Conservation (phyloP, 164 flowering plant species). For the Umbellularia californica region DNA sequence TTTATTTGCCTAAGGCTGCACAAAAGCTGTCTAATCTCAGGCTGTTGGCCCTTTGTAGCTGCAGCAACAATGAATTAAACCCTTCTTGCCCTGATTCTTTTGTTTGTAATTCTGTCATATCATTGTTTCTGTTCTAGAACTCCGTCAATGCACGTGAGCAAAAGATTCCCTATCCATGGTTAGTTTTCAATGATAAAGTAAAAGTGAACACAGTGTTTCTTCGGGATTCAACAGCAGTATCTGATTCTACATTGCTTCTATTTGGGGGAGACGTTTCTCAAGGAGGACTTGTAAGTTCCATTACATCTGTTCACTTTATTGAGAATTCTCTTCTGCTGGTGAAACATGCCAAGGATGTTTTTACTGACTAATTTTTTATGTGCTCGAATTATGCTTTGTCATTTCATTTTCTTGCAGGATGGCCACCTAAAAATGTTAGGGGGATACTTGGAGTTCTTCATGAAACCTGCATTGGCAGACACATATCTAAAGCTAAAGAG, state of each 20-base stretch:
- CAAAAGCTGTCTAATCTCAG: too few relatives aligned
- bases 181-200: slow-evolving; percentile 90
- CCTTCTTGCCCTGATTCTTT: not conserved
- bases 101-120: not conserved
- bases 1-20: not conserved
- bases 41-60: too few relatives aligned
- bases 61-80: not conserved
- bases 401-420: slow-evolving; percentile 39
- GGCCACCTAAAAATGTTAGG: slow-evolving; percentile 84
- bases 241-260: slow-evolving; percentile 80
- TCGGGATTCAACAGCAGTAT: slow-evolving; percentile 86
- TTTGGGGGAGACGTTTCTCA: slow-evolving; percentile 75
- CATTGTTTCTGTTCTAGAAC: slow-evolving; percentile 37
- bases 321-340: not conserved
- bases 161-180: slow-evolving; percentile 87
- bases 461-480: slow-evolving; percentile 63
- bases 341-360: not conserved
- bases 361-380: not conserved
- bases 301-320: not conserved
- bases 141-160: slow-evolving; percentile 76
- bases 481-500: slow-evolving; percentile 46
- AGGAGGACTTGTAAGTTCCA: slow-evolving; percentile 58
- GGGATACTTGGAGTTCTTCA: slow-evolving; percentile 86
- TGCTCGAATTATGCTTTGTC: not conserved
- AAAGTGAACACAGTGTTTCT: slow-evolving; percentile 88